Evolutionary conservation across 331 rosid species (phyloP).

Genomic region (Pyrus hybrid): DNA sequence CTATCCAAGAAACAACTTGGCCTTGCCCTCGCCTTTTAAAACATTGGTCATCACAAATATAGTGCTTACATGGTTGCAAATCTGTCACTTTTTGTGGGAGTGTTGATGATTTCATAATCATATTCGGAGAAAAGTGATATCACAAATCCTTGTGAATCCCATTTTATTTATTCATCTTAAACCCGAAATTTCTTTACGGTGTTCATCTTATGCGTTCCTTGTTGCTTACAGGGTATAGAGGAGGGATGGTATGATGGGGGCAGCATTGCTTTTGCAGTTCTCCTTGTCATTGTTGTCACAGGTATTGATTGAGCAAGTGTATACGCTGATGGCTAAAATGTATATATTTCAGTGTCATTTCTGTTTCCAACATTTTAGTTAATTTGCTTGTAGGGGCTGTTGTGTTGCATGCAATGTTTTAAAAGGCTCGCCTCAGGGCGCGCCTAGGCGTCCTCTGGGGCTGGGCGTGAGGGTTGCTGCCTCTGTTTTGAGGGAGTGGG

Average conservation of each 20-base stretch:
- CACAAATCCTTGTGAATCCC: neutral
- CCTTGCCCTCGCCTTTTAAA: too few species aligned
- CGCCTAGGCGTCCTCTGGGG: too few species aligned
- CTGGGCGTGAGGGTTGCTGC: too few species aligned
- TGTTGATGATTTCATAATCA: neutral
- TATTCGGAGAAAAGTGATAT: neutral
- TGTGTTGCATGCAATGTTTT: neutral
- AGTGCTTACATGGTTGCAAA: neutral
- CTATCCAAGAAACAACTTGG: too few species aligned
- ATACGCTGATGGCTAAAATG: neutral
- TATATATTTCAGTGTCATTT: neutral
- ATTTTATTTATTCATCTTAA: neutral
- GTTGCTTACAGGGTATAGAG: slow-evolving; percentile 63
- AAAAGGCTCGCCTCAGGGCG: too few species aligned
- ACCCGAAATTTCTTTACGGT: neutral
- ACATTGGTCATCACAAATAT: neutral
- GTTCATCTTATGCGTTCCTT: slow-evolving; percentile 4
- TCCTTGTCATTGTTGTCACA: slow-evolving; percentile 91
- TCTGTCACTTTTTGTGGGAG: neutral
- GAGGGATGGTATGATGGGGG: slow-evolving; percentile 99
- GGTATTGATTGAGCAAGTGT: slow-evolving; percentile 29
- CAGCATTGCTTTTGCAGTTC: slow-evolving; percentile 97
- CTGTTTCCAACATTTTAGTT: neutral
- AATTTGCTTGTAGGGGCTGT: neutral
- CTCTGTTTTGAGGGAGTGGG: too few species aligned